These are phyloP conservation scores for Quercus dentata DNA, from an alignment of 306 rosid species.

Conservation along the genomic window DNA sequence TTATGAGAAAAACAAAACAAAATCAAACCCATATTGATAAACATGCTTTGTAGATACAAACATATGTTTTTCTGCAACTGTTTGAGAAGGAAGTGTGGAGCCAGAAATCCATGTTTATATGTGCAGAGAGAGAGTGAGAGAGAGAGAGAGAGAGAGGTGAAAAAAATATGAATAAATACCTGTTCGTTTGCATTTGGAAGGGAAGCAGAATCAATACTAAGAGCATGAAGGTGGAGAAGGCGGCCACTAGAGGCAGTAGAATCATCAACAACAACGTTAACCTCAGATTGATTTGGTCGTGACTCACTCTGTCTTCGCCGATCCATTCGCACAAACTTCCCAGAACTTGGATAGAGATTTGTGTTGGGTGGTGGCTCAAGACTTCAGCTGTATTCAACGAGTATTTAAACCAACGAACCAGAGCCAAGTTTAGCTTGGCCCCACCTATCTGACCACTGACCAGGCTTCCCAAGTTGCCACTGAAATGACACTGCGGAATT, in stretches of 20 bases:
- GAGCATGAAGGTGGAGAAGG: background rate
- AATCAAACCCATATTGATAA: background rate
- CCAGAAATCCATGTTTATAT: too few relatives aligned
- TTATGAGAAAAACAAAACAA: background rate
- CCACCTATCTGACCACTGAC: too few relatives aligned
- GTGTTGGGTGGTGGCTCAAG: too few relatives aligned
- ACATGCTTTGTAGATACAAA: too few relatives aligned
- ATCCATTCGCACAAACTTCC: conserved; percentile 14
- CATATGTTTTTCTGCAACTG: too few relatives aligned
- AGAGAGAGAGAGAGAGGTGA: background rate
- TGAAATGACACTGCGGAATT: too few relatives aligned
- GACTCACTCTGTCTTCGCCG: background rate
- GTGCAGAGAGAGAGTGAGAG: background rate
- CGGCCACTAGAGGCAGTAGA: background rate
- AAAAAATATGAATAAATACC: background rate
- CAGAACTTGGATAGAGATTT: too few relatives aligned
- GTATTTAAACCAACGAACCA: too few relatives aligned
- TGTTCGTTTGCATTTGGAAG: background rate
- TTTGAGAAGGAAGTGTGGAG: too few relatives aligned
- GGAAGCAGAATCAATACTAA: background rate
- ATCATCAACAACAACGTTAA: conserved; percentile 11
- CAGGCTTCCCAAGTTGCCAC: too few relatives aligned
- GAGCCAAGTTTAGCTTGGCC: too few relatives aligned
- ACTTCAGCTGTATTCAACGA: too few relatives aligned
- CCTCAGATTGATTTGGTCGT: background rate